Conservation (phyloP, 306 rosid species). For the Castanea sativa region DNA sequence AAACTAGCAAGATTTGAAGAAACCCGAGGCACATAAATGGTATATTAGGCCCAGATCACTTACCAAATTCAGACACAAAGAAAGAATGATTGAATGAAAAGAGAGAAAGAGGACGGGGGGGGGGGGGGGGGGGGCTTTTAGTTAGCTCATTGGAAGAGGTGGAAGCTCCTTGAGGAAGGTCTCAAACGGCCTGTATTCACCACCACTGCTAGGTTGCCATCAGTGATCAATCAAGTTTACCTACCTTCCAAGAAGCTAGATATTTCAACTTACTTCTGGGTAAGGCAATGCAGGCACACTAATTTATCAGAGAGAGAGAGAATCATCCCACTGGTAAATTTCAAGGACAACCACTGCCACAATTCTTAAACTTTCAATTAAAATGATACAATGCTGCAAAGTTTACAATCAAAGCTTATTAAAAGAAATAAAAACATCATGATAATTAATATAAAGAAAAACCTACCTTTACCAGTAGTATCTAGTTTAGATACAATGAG, state of each 20-base stretch:
- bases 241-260: not conserved
- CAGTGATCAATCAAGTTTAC: not conserved
- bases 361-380: not conserved
- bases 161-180: not conserved
- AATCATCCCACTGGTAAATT: not conserved
- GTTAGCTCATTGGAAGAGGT: not conserved
- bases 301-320: not conserved
- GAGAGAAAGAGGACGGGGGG: not conserved
- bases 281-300: not conserved
- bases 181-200: not conserved
- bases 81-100: not conserved
- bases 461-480: conserved; percentile 57
- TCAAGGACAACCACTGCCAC: not conserved
- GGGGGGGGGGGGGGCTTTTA: not conserved
- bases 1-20: not conserved
- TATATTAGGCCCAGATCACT: not conserved
- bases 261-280: not conserved
- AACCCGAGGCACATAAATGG: not conserved
- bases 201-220: not conserved
- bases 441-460: conserved; percentile 7
- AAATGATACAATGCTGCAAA: not conserved
- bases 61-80: not conserved
- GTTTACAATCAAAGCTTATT: not conserved
- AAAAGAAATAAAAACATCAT: conserved; percentile 6
- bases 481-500: conserved; percentile 84